phyloP scores from a whole-genome alignment of 1,284 basidiomycete genomes.

The Cronartium ribicola region DNA sequence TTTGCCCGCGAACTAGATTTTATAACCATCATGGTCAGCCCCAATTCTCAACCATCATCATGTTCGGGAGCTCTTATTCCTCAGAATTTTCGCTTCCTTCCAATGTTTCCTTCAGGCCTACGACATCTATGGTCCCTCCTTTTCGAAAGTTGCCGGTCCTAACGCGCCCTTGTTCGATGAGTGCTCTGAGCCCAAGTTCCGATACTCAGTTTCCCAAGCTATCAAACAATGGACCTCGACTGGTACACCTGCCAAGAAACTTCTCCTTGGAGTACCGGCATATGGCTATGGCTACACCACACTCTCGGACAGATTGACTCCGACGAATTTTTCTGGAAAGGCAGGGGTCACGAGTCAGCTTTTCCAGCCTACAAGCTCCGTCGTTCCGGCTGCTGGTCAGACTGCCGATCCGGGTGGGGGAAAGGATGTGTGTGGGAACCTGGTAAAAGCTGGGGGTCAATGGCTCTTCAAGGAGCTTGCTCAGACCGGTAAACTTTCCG shows the following conservation, averaged over 20 bases:
- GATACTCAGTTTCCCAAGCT: conserved; percentile 31
- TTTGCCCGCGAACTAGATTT: conserved; percentile 31
- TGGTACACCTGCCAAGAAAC: conserved; percentile 14
- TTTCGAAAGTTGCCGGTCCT: conserved; percentile 23
- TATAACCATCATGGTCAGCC: conserved; percentile 38
- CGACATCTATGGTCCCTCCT: conserved; percentile 23
- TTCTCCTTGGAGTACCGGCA: conserved; percentile 31
- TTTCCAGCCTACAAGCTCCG: neutral
- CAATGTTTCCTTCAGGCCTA: conserved; percentile 12
- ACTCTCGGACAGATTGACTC: neutral
- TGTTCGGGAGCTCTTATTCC: neutral
- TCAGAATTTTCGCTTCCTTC: neutral
- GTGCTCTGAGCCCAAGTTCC: conserved; percentile 21
- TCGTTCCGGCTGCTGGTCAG: conserved; percentile 2
- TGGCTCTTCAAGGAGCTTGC: conserved; percentile 30
- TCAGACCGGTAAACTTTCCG: conserved; percentile 32
- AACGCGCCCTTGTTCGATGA: conserved; percentile 27
- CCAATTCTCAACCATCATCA: neutral
- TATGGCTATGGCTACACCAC: conserved; percentile 34
- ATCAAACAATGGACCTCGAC: conserved; percentile 28
- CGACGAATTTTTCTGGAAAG: conserved; percentile 17
- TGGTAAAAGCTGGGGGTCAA: conserved; percentile 18
- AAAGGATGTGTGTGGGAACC: conserved; percentile 18
- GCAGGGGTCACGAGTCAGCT: conserved; percentile 7
- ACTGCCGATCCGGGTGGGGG: conserved; percentile 3